Evolutionary conservation across 768 basidiomycete species (phyloP), one percentile per base, ranked within the genome.

Genomic region (Ramaria sp.): DNA sequence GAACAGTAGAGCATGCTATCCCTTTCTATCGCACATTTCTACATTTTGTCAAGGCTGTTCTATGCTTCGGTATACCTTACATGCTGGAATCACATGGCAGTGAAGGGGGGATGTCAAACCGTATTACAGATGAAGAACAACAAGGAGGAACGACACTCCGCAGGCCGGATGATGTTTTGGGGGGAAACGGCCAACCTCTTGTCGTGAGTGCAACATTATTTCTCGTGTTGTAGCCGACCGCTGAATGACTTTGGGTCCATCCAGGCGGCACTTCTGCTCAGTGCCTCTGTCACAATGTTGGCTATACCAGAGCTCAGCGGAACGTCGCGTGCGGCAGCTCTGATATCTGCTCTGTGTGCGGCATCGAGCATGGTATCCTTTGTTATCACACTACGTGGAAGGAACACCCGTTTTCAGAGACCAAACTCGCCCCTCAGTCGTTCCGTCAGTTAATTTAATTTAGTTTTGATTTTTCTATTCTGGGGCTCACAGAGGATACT

Each of bases 21-120:
- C 66, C 72, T 0, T 69, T 85, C 62, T 55, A 70, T 27, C 78
- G 82, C 38, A 72, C 71, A 3, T 57, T 80, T 30, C 53, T 78
- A 48, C 82, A 86, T 63, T 64, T 87, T 61, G 28, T 86, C 41
- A 65, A 83, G 54, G 78, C 81, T 0, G 70, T 76, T 58, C 58
- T 91, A 22, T 86, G 85, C 62, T 74, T 91, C 9, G 88, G 88
- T 2, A 81, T 91, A 48, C 88, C 88, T 0, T 88, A 83, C 66
- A 66, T 90, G 55, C 87, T 88, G 70, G 66, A 78, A 59, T 76
- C 78, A 32, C 36, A 15, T 22, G 48, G 5, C 15, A 13, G 30
- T 13, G 38, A 43, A n/a, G 24, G 24, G 32, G 39, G 34, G 50
- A 42, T 9, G 8, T 41, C 38, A 53, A 36, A 25, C 15, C 39